Percentiles rank a stretch among this genome's conserved stretches.
phyloP scores from a whole-genome alignment of 257 asterid genomes.

The Nemophila menziesii region DNA sequence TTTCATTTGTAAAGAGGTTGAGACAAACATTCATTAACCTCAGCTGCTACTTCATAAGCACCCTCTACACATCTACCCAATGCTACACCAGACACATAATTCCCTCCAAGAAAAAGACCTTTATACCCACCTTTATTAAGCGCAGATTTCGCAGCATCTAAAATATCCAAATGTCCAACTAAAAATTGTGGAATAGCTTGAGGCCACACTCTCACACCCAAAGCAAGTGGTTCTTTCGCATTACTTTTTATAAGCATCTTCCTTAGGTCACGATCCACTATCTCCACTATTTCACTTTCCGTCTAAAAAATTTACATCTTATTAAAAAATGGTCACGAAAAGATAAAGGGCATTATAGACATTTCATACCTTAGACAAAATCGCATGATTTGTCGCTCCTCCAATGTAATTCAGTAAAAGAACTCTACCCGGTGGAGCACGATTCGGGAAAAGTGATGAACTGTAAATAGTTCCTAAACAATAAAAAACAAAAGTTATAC shows the following conservation, averaged over 20 bases:
- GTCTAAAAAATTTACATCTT: slow-evolving; percentile 32
- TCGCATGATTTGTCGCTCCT: slow-evolving; percentile 78
- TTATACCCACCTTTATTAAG: slow-evolving; percentile 41
- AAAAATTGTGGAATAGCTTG: slow-evolving; percentile 92
- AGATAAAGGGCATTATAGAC: slow-evolving; percentile 1
- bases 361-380: slow-evolving; percentile 57
- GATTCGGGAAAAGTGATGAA: slow-evolving; percentile 92
- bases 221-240: slow-evolving; percentile 55
- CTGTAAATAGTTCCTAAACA: slow-evolving; percentile 88
- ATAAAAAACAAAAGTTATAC: slow-evolving; percentile 10
- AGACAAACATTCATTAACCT: slow-evolving; percentile 61
- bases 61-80: slow-evolving; percentile 94
- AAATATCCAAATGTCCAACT: slow-evolving; percentile 72
- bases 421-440: slow-evolving; percentile 85
- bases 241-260: slow-evolving; percentile 67
- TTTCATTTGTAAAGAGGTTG: slow-evolving; percentile 29
- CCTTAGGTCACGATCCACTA: slow-evolving; percentile 89
- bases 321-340: slow-evolving; percentile 13
- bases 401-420: slow-evolving; percentile 95
- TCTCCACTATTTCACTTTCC: slow-evolving; percentile 75
- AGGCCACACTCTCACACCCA: slow-evolving; percentile 85
- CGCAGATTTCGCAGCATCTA: slow-evolving; percentile 53
- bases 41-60: slow-evolving; percentile 70
- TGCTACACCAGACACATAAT: slow-evolving; percentile 84
- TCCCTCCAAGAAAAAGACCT: slow-evolving; percentile 86